These are phyloP conservation scores for Cryptosporidium baileyi DNA, from an alignment of 169 alveolate species.

Conservation along the genomic window DNA sequence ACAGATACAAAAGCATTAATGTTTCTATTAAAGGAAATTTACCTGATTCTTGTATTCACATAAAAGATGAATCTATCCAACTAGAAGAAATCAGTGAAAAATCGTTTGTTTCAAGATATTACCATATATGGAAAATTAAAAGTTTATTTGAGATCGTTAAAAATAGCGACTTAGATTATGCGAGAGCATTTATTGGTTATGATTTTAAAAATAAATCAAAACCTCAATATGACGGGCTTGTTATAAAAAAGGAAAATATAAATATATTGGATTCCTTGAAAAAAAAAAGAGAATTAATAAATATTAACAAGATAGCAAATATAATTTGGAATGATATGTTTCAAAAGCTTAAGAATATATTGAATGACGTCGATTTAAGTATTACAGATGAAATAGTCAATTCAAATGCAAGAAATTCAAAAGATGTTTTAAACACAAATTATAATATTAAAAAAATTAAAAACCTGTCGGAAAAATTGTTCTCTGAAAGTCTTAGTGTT, in stretches of 20 bases:
- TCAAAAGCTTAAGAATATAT: neutral
- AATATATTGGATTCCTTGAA: neutral
- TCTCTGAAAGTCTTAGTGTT: slow-evolving; percentile 6
- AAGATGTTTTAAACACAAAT: neutral
- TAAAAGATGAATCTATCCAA: neutral
- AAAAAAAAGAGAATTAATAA: neutral
- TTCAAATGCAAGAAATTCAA: neutral
- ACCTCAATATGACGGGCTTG: slow-evolving; percentile 44
- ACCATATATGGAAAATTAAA: slow-evolving; percentile 12
- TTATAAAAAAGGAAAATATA: slow-evolving; percentile 11
- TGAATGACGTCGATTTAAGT: neutral
- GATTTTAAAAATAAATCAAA: slow-evolving; percentile 4
- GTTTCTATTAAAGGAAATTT: slow-evolving; percentile 12
- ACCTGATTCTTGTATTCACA: slow-evolving; percentile 48
- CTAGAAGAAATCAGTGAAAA: neutral
- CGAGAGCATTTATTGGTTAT: slow-evolving; percentile 40
- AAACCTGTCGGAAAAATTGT: slow-evolving; percentile 15
- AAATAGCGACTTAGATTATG: slow-evolving; percentile 5
- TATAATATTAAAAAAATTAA: neutral
- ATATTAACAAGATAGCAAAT: slow-evolving; percentile 28
- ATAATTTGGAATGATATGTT: slow-evolving; percentile 49
- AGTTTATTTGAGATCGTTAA: slow-evolving; percentile 13
- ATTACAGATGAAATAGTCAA: neutral
- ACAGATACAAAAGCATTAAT: neutral
- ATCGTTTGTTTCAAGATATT: neutral